A percentile compares a stretch with the other conserved stretches of the same genome.
Evolutionary conservation across 2,329 filamentous ascomycete species (phyloP).

Genomic region (Sphaerulina vaccinii): DNA sequence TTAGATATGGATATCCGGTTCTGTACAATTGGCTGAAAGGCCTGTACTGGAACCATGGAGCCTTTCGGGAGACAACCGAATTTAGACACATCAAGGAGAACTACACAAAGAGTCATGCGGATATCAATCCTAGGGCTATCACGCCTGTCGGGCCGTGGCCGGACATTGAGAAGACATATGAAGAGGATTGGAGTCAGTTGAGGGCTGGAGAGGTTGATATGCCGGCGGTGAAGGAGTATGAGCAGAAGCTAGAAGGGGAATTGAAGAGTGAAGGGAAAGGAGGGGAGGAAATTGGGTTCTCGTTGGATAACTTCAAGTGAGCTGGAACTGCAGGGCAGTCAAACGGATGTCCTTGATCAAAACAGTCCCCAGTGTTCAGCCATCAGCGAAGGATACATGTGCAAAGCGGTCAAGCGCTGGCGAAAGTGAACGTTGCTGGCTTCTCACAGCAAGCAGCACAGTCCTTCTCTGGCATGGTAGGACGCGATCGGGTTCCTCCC

Average conservation of each 20-base stretch:
- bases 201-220: slow-evolving; percentile 50
- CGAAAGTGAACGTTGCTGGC: too few relatives aligned
- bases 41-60: slow-evolving; percentile 57
- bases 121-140: slow-evolving; percentile 61
- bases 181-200: slow-evolving; percentile 51
- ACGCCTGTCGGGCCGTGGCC: slow-evolving; percentile 63
- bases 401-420: too few relatives aligned
- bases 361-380: too few relatives aligned
- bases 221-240: slow-evolving; percentile 39
- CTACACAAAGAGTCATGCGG: slow-evolving; percentile 59
- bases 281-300: not conserved
- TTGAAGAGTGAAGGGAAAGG: not conserved
- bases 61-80: slow-evolving; percentile 59
- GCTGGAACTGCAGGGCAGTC: too few relatives aligned
- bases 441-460: too few relatives aligned
- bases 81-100: slow-evolving; percentile 70
- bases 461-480: too few relatives aligned
- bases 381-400: too few relatives aligned
- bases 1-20: slow-evolving; percentile 58
- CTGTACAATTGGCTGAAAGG: slow-evolving; percentile 61
- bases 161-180: slow-evolving; percentile 54
- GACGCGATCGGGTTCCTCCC: too few relatives aligned
- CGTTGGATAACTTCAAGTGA: slow-evolving; percentile 12
- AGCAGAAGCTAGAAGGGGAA: slow-evolving; percentile 30
- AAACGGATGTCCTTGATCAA: too few relatives aligned